Evolutionary conservation across 257 asterid species (phyloP).

Genomic region (Craterostigma plantagineum): DNA sequence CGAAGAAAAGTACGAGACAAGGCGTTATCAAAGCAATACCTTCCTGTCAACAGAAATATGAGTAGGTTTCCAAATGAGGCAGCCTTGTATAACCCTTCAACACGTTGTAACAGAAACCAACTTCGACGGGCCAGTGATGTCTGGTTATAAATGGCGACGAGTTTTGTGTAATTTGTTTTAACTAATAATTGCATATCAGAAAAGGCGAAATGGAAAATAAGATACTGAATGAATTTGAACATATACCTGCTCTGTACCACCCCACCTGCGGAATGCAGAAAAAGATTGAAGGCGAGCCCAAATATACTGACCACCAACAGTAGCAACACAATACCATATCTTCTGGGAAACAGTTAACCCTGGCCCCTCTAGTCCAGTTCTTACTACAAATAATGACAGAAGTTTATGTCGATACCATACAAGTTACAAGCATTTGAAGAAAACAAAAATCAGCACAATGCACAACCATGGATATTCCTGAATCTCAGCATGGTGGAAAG

Average conservation of each 20-base stretch:
- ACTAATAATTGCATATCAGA: too few species aligned
- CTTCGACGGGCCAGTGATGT: conserved; percentile 65
- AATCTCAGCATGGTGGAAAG: too few species aligned
- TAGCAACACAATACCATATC: conserved; percentile 81
- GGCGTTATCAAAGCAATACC: conserved; percentile 19
- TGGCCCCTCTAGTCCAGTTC: conserved; percentile 80
- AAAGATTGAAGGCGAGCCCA: conserved; percentile 86
- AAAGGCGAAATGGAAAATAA: too few species aligned
- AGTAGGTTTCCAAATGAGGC: conserved; percentile 89
- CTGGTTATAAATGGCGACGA: conserved; percentile 14
- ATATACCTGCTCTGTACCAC: conserved; percentile 82
- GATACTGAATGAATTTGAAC: too few species aligned
- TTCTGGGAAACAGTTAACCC: conserved; percentile 80
- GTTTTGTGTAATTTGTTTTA: too few species aligned
- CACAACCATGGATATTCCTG: too few species aligned
- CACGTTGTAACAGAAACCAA: conserved; percentile 65
- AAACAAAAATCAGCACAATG: neutral
- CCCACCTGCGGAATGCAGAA: conserved; percentile 96
- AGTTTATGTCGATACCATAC: neutral
- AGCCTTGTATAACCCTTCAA: conserved; percentile 83
- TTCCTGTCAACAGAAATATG: conserved; percentile 77
- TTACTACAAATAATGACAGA: conserved; percentile 22
- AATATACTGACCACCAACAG: conserved; percentile 87
- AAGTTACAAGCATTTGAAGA: conserved; percentile 3
- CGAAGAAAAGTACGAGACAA: too few species aligned